Evolutionary conservation across 805 yeast species (phyloP).

Genomic region (Teunomyces stri): DNA sequence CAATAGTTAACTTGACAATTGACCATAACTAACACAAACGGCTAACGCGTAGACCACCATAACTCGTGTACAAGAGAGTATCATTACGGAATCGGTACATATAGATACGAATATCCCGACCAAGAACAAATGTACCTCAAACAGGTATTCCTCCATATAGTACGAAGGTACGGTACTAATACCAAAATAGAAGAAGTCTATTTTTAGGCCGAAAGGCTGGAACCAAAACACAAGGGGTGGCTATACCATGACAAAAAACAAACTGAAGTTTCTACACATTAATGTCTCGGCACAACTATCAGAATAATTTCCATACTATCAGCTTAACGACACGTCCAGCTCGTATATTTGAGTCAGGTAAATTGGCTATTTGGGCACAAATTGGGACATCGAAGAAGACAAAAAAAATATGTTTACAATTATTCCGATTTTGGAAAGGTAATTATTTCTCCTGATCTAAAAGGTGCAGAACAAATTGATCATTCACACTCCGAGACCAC

Average conservation of each 20-base stretch:
- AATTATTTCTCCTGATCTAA: conserved; percentile 6
- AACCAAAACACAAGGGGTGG: background rate
- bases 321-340: background rate
- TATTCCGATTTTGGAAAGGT: conserved; percentile 10
- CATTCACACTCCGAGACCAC: background rate
- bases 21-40: background rate
- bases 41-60: background rate
- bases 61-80: background rate
- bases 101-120: background rate
- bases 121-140: background rate
- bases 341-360: background rate
- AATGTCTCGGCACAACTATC: background rate
- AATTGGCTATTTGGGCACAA: background rate
- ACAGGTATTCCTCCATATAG: background rate
- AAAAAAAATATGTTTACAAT: conserved; percentile 8
- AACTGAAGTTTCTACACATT: background rate
- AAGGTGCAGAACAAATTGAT: background rate
- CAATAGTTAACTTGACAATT: background rate
- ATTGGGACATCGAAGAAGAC: background rate
- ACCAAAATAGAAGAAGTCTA: background rate
- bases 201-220: background rate
- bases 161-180: background rate
- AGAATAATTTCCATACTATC: background rate
- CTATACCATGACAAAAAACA: background rate
- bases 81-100: background rate